A percentile compares a stretch with the other conserved stretches of the same genome.
phyloP scores from a whole-genome alignment of 116 monocot species.

The Phalaenopsis hybrid region DNA sequence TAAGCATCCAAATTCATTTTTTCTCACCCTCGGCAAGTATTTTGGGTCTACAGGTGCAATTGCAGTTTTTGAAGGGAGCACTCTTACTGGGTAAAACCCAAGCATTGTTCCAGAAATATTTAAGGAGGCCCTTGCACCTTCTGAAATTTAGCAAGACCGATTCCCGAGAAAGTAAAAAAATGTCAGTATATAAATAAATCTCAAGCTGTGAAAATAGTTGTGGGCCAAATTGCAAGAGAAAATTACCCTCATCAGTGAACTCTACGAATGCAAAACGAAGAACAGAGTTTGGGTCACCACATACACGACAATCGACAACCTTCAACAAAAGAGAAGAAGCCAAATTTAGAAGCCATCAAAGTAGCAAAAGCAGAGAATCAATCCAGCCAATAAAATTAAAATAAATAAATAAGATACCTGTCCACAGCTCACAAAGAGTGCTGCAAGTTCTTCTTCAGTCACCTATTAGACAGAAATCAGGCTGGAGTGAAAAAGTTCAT shows the following conservation, averaged over 20 bases:
- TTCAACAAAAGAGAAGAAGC: conserved; percentile 5
- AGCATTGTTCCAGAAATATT: conserved; percentile 64
- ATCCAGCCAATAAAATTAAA: not conserved
- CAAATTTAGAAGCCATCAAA: not conserved
- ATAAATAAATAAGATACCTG: conserved; percentile 29
- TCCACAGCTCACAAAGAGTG: conserved; percentile 70
- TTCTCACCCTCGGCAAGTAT: conserved; percentile 54
- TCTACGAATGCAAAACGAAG: conserved; percentile 81
- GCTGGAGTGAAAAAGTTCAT: not conserved
- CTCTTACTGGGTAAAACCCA: conserved; percentile 65
- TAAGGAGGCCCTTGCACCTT: conserved; percentile 59
- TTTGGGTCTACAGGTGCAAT: conserved; percentile 65
- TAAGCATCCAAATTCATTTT: not conserved
- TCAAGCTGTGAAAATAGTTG: not conserved
- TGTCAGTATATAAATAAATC: not conserved
- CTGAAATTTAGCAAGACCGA: conserved; percentile 22
- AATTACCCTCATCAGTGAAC: conserved; percentile 63
- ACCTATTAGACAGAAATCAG: conserved; percentile 30
- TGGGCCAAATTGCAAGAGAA: not conserved
- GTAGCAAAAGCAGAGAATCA: not conserved
- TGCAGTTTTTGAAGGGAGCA: conserved; percentile 78
- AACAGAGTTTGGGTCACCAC: conserved; percentile 76
- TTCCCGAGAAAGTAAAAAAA: not conserved
- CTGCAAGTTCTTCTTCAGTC: conserved; percentile 83
- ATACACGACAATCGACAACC: conserved; percentile 72